A percentile compares a stretch with the other conserved stretches of the same genome.
Conservation (phyloP, 164 flowering plant species). For the Annona cherimola region DNA sequence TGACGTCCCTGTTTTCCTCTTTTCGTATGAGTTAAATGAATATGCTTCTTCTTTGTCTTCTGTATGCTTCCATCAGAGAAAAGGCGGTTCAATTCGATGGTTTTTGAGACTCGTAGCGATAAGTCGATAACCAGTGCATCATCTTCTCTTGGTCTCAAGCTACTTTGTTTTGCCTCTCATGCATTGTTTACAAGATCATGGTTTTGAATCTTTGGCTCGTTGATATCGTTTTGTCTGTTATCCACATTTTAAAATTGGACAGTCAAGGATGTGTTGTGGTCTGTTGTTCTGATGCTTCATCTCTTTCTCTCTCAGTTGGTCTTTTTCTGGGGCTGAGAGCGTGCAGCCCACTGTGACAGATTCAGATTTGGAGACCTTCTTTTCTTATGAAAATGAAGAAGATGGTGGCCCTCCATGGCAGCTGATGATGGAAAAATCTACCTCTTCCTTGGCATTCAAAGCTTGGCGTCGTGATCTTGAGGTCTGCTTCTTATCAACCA, state of each 20-base stretch:
- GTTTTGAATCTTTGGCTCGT: neutral
- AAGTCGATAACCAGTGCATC: no score
- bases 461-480: slow-evolving; percentile 21
- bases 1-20: no score
- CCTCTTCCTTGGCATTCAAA: slow-evolving; percentile 15
- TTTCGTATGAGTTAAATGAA: no score
- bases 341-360: slow-evolving; percentile 5
- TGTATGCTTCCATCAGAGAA: no score
- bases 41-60: no score
- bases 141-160: neutral
- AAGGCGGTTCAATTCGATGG: no score
- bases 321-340: neutral
- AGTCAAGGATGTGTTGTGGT: neutral
- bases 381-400: slow-evolving; percentile 6
- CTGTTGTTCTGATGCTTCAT: neutral
- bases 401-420: slow-evolving; percentile 23
- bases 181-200: neutral
- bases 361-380: slow-evolving; percentile 2
- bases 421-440: slow-evolving; percentile 16
- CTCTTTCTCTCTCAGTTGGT: neutral
- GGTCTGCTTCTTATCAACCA: neutral
- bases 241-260: neutral
- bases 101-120: no score
- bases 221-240: neutral
- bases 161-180: neutral